Conservation (phyloP, 1,139 yeast species). For the Arxiozyma slooffiae region DNA sequence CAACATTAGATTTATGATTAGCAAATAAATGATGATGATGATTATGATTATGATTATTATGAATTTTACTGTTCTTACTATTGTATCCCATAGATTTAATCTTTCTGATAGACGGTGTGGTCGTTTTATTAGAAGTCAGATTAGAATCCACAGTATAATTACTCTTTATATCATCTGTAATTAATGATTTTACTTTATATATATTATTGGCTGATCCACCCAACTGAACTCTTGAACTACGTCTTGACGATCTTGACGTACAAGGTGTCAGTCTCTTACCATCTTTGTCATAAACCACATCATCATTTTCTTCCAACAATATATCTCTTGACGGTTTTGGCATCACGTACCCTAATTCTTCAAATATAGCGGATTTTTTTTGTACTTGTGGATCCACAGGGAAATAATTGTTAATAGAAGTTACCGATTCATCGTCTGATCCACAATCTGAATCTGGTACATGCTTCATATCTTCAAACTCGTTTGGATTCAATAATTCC, state of each 20-base stretch:
- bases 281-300: slow-evolving; percentile 12
- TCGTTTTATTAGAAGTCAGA: background rate
- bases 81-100: slow-evolving; percentile 13
- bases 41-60: too few relatives aligned
- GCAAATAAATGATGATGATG: too few relatives aligned
- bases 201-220: slow-evolving; percentile 17
- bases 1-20: background rate
- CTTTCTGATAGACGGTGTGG: slow-evolving; percentile 12
- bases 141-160: slow-evolving; percentile 2
- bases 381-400: slow-evolving; percentile 22
- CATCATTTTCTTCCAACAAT: slow-evolving; percentile 8
- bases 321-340: slow-evolving; percentile 23
- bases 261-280: slow-evolving; percentile 13
- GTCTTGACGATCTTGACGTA: slow-evolving; percentile 19
- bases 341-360: slow-evolving; percentile 24
- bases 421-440: slow-evolving; percentile 16
- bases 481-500: background rate
- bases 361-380: slow-evolving; percentile 20
- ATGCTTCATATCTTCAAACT: background rate
- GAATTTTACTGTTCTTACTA: too few relatives aligned
- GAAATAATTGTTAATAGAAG: slow-evolving; percentile 21
- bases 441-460: slow-evolving; percentile 8
- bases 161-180: slow-evolving; percentile 14
- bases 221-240: slow-evolving; percentile 25
- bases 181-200: slow-evolving; percentile 32